A percentile compares a stretch with the other conserved stretches of the same genome.
These are phyloP conservation scores for Dioscorea alata DNA, from an alignment of 106 monocot species.

Conservation along the genomic window DNA sequence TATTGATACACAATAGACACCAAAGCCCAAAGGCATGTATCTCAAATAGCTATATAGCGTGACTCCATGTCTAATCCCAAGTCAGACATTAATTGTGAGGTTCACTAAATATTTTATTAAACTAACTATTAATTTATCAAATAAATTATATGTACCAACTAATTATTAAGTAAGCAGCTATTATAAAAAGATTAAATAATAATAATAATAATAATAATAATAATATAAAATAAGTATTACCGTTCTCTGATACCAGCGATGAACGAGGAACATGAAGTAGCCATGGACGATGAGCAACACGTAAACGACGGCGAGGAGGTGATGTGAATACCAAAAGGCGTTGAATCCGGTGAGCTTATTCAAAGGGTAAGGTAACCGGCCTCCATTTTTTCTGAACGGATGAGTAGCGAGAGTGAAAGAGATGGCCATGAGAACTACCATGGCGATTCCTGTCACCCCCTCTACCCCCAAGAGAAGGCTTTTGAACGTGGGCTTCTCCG, in stretches of 20 bases:
- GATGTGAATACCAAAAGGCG: conserved; percentile 91
- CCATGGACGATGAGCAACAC: conserved; percentile 67
- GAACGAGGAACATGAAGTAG: conserved; percentile 70
- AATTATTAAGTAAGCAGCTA: too few species aligned
- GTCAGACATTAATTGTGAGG: not conserved
- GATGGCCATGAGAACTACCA: conserved; percentile 69
- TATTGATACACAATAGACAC: too few species aligned
- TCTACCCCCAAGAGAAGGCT: conserved; percentile 45
- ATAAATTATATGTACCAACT: too few species aligned
- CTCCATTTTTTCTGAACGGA: conserved; percentile 57
- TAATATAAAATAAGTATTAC: conserved; percentile 13
- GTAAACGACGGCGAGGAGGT: conserved; percentile 71
- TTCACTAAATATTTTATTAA: not conserved
- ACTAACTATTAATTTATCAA: too few species aligned
- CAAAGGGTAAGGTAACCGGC: conserved; percentile 45
- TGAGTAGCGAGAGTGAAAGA: conserved; percentile 80
- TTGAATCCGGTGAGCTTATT: conserved; percentile 80
- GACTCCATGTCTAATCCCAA: conserved; percentile 1
- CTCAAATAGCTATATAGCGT: not conserved
- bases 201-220: too few species aligned
- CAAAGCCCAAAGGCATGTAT: too few species aligned
- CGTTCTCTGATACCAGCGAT: conserved; percentile 65
- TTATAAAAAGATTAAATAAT: too few species aligned
- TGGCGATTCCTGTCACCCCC: conserved; percentile 71
- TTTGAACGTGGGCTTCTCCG: conserved; percentile 45